These are phyloP conservation scores for Arthrinium puccinioides DNA, from an alignment of 2,329 filamentous ascomycete species.

Conservation along the genomic window DNA sequence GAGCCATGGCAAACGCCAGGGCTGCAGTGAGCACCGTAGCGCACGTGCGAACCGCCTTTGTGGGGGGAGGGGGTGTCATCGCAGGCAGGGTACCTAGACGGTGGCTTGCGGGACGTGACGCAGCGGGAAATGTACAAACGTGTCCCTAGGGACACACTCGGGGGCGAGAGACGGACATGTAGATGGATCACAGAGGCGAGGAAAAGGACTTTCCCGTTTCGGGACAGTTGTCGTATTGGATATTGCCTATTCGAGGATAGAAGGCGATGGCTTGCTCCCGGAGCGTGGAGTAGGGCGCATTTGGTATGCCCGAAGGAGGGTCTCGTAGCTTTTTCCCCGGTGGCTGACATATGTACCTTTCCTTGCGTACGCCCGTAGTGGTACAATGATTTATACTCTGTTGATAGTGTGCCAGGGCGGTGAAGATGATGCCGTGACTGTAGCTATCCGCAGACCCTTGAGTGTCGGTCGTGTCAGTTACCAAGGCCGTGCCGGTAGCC, in stretches of 20 bases:
- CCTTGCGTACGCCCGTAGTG: too few relatives aligned
- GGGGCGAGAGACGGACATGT: slow-evolving; percentile 16
- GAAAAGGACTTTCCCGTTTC: slow-evolving; percentile 25
- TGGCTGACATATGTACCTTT: neutral
- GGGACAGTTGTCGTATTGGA: slow-evolving; percentile 17
- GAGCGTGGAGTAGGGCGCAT: slow-evolving; percentile 11
- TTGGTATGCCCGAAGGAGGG: slow-evolving; percentile 12
- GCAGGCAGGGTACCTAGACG: neutral
- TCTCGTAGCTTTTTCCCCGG: neutral
- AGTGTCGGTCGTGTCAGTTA: too few relatives aligned
- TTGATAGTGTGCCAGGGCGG: neutral
- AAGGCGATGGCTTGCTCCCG: slow-evolving; percentile 10
- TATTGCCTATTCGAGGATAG: slow-evolving; percentile 28
- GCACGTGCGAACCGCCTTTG: neutral
- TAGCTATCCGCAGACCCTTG: slow-evolving; percentile 7
- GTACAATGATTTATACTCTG: slow-evolving; percentile 2
- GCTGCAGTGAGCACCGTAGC: slow-evolving; percentile 2
- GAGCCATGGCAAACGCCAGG: slow-evolving; percentile 12
- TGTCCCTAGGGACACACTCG: slow-evolving; percentile 22
- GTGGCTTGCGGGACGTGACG: slow-evolving; percentile 7
- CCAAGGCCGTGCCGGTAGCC: too few relatives aligned
- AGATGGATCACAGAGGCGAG: slow-evolving; percentile 16
- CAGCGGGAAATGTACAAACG: neutral
- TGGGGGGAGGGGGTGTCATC: neutral
- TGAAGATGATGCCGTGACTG: too few relatives aligned